These are phyloP conservation scores for Hanseniaspora singularis DNA, from an alignment of 805 yeast species.

Conservation along the genomic window DNA sequence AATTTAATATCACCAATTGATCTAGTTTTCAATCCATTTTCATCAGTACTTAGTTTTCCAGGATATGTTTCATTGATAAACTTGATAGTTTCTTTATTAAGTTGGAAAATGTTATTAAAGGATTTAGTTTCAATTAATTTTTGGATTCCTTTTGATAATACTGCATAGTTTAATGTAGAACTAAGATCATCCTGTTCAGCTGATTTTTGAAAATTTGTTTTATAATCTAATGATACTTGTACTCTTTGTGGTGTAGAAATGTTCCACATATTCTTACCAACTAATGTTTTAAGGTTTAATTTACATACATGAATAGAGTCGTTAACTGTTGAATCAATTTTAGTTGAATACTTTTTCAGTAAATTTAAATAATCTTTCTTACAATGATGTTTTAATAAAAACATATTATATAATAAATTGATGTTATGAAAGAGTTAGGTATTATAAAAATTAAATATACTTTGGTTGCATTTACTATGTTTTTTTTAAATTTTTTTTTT, in stretches of 20 bases:
- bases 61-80: constrained; percentile 29
- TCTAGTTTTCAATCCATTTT: constrained; percentile 13
- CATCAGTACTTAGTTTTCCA: constrained; percentile 31
- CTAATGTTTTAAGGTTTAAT: constrained; percentile 47
- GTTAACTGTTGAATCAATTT: neutral
- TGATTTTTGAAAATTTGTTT: constrained; percentile 61
- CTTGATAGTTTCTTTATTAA: constrained; percentile 33
- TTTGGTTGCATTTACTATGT: too few species aligned
- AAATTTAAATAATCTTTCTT: too few species aligned
- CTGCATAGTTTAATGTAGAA: constrained; percentile 81
- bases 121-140: constrained; percentile 22
- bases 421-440: too few species aligned
- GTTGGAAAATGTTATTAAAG: constrained; percentile 20
- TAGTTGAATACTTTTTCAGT: constrained; percentile 17
- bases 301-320: constrained; percentile 36
- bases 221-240: constrained; percentile 43
- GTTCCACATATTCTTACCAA: constrained; percentile 69
- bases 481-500: too few species aligned
- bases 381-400: too few species aligned
- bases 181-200: constrained; percentile 69
- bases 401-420: too few species aligned
- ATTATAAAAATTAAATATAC: too few species aligned
- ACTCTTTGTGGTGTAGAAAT: constrained; percentile 57
- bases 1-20: constrained; percentile 29
- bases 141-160: constrained; percentile 54